Evolutionary conservation across 805 yeast species (phyloP), one percentile per base, ranked within the genome.

Genomic region (Candida orba): DNA sequence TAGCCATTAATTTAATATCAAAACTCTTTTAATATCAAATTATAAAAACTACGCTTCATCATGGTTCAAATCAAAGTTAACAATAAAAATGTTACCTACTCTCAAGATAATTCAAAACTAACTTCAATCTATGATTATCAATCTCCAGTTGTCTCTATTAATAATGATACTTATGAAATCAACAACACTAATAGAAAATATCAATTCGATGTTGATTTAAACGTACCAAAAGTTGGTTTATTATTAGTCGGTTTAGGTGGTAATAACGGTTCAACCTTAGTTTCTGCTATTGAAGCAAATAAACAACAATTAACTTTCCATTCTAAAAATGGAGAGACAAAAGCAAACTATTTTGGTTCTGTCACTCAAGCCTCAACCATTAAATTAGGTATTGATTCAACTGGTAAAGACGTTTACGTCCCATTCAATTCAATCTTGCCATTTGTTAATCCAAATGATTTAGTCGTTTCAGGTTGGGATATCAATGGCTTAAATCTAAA

Each of bases 241-340:
- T 67, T 90, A 79, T 73, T 91, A 50, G 97, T 90, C 31, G 98
- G 98, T 54, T 73, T 90, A 52, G 97, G 97, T 56, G 98, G 98
- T 66, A 90, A 90, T 73, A 90, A 90, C 61, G 98, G 97, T 65
- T 76, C 96, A 46, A 90, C 98, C 13, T 73, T 91, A 52, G 78
- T 89, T 43, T 89, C 91, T 37, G 82, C 96, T 9, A 73, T 81
- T 41, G 76, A 84, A 52, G 95, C 97, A 47, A 90, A 90, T 72
- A 87, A 82, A 58, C 74, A 85, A 63, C 75, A 84, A 49, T 63
- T 90, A 50, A 66, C 77, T 41, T 90, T 90, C 70, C 79, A 85
- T 60, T 88, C 84, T 56, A 89, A 88, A 68, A 81, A 44, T 43
- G 95, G 96, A 42, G 72, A 71, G 23, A 73, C 78, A 39, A 72